Percentiles rank a stretch among this genome's conserved stretches.
These are phyloP conservation scores for Bjerkandera adusta DNA, from an alignment of 1,284 basidiomycete genomes.

Conservation along the genomic window DNA sequence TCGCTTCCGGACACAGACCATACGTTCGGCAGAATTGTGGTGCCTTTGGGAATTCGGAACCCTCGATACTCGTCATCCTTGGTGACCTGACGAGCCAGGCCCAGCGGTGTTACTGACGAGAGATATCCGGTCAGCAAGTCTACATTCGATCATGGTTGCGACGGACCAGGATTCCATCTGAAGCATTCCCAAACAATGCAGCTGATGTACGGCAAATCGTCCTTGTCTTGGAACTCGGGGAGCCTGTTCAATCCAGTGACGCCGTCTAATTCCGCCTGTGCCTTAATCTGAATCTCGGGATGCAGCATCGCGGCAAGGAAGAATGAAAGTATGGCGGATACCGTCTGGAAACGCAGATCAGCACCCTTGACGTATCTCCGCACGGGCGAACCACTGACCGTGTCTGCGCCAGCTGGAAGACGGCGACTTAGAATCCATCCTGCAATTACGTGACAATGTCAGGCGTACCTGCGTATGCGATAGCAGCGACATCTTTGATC, in stretches of 20 bases:
- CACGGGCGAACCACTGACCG: slow-evolving; percentile 14
- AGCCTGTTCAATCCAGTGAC: slow-evolving; percentile 29
- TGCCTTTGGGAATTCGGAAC: slow-evolving; percentile 19
- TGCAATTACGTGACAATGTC: neutral
- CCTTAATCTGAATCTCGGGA: slow-evolving; percentile 26
- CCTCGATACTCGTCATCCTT: slow-evolving; percentile 21
- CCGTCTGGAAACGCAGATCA: slow-evolving; percentile 16
- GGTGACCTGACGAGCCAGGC: slow-evolving; percentile 20
- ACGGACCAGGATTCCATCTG: slow-evolving; percentile 22
- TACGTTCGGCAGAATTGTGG: slow-evolving; percentile 23
- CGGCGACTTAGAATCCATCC: neutral
- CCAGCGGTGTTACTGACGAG: slow-evolving; percentile 20
- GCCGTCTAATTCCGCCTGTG: slow-evolving; percentile 32
- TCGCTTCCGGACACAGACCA: slow-evolving; percentile 17
- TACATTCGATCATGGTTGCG: neutral
- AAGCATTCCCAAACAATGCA: slow-evolving; percentile 31
- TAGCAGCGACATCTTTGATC: slow-evolving; percentile 24
- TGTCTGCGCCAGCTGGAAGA: slow-evolving; percentile 24
- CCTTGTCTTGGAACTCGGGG: slow-evolving; percentile 31
- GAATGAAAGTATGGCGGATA: slow-evolving; percentile 23
- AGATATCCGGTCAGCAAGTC: neutral
- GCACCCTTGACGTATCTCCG: neutral
- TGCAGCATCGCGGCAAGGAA: slow-evolving; percentile 21
- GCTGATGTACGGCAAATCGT: slow-evolving; percentile 30
- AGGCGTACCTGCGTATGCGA: slow-evolving; percentile 22